Base-by-base conservation (phyloP, 2,329 filamentous ascomycete species). In the Aspergillus pseudoterreus region DNA sequence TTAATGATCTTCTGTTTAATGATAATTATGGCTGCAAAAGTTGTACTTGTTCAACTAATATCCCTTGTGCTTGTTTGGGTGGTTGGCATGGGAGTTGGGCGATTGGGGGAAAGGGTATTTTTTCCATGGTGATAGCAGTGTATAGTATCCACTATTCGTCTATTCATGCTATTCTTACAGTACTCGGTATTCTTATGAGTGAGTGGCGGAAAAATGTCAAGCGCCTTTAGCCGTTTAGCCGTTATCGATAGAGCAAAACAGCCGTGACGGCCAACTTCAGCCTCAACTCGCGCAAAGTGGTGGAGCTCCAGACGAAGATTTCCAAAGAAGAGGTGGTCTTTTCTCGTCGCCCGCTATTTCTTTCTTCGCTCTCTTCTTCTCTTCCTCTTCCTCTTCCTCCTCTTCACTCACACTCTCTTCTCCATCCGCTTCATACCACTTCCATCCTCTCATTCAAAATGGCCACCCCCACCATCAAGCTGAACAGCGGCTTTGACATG, bases 251-350 rank as follows among this genome's bases (percentile, higher is more conserved):
- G 15, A 22, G 22, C 22, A 38, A 38, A 38, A 38, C 35, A 38
- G 35, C 35, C 35, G 35, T 14, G 8, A 38, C 15, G 5, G 35
- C 15, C 39, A n/a, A 42, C 39, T 42, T 42, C 24, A 42, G 39
- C 39, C 39, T 42, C 39, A 42, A 42, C 39, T 42, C 19, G 17
- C 39, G 6, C 19, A 8, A 14, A 8, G 35, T 38, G 35, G 33
- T 17, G 35, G 35, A 38, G 35, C 35, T 17, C 15, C 15, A n/a
- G 15, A 15, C 4, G 2, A 19, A 42, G 17, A 42, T 94, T 94
- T 63, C 89, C 88, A 61, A 92, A 92, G 82, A 86, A 81, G 57
- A 86, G 81, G 39, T 42, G 39, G 39, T 42, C 39, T 42, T 42
- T 42, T 17, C 11, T 19, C 19, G n/a, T 42, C 22, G 22, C 17